Conservation (phyloP, 768 basidiomycete genomes). For the Amanita rimosa region DNA sequence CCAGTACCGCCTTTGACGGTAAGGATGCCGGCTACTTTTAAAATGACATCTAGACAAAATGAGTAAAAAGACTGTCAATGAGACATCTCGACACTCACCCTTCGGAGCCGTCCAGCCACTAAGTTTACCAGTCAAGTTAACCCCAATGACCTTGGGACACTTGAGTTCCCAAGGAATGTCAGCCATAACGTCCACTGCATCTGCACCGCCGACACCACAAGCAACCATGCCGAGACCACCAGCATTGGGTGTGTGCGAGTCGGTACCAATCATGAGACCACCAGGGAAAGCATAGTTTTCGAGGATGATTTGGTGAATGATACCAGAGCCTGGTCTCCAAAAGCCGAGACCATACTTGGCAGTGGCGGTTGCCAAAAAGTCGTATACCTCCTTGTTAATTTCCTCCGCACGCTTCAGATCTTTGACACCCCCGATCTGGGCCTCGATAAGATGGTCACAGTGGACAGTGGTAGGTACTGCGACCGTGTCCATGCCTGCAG, state of each 20-base stretch:
- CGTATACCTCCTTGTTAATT: conserved; percentile 98
- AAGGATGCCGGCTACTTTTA: conserved; percentile 97
- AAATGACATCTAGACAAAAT: conserved; percentile 69
- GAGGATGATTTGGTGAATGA: conserved; percentile 98
- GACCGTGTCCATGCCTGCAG: conserved; percentile 94
- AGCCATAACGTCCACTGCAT: conserved; percentile 99
- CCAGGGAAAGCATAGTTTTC: conserved; percentile 99
- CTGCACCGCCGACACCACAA: conserved; percentile 98
- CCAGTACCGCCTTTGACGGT: conserved; percentile 99
- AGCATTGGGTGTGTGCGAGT: conserved; percentile 98
- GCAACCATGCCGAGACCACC: conserved; percentile 99
- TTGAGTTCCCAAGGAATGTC: conserved; percentile 98
- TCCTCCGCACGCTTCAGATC: conserved; percentile 88
- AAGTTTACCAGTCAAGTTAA: conserved; percentile 92
- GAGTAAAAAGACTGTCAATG: not conserved
- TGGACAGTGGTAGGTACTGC: conserved; percentile 98
- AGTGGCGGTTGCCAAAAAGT: conserved; percentile 95
- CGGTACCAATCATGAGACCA: conserved; percentile 99
- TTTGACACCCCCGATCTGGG: conserved; percentile 87
- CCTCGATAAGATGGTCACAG: conserved; percentile 98
- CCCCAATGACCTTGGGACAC: conserved; percentile 98
- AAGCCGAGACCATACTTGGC: conserved; percentile 99
- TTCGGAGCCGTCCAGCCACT: conserved; percentile 97
- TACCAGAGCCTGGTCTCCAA: conserved; percentile 99
- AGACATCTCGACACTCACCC: conserved; percentile 32